A percentile compares a stretch with the other conserved stretches of the same genome.
phyloP scores from a whole-genome alignment of 129 eudicot genomes.

The Artemisia annua region DNA sequence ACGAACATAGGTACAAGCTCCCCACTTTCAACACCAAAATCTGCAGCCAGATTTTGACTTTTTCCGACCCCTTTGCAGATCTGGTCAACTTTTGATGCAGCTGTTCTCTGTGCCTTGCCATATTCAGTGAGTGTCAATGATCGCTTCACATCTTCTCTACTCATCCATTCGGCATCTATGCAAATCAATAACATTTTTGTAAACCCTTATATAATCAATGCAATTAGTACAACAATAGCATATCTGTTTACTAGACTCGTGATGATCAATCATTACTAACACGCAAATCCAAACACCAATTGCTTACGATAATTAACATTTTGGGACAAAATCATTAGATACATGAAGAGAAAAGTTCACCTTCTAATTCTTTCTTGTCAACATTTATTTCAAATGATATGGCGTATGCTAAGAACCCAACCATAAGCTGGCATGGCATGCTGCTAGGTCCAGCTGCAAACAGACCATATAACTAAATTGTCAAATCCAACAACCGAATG shows the following conservation, averaged over 20 bases:
- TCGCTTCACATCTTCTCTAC: slow-evolving; percentile 72
- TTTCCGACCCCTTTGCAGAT: slow-evolving; percentile 75
- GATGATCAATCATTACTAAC: too few species aligned
- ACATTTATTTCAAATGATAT: slow-evolving; percentile 69
- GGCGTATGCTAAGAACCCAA: slow-evolving; percentile 82
- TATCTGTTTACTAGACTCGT: too few species aligned
- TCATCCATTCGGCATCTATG: slow-evolving; percentile 81
- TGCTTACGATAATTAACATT: not conserved
- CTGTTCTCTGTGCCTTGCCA: slow-evolving; percentile 66
- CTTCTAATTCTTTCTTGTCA: slow-evolving; percentile 82
- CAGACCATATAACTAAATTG: not conserved
- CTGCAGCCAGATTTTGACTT: slow-evolving; percentile 57
- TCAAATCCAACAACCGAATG: not conserved
- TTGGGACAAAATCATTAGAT: not conserved
- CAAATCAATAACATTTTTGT: not conserved
- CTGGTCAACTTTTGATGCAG: slow-evolving; percentile 66
- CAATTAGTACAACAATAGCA: too few species aligned
- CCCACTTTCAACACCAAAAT: slow-evolving; percentile 79
- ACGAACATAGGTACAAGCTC: slow-evolving; percentile 78
- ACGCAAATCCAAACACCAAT: too few species aligned
- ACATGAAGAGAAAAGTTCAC: slow-evolving; percentile 31
- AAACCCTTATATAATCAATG: too few species aligned
- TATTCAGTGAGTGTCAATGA: slow-evolving; percentile 66
- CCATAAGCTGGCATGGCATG: slow-evolving; percentile 95
- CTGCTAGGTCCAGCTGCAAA: slow-evolving; percentile 75